Base-by-base conservation (phyloP, 1,284 basidiomycete species). In the Microbotryum violaceum region DNA sequence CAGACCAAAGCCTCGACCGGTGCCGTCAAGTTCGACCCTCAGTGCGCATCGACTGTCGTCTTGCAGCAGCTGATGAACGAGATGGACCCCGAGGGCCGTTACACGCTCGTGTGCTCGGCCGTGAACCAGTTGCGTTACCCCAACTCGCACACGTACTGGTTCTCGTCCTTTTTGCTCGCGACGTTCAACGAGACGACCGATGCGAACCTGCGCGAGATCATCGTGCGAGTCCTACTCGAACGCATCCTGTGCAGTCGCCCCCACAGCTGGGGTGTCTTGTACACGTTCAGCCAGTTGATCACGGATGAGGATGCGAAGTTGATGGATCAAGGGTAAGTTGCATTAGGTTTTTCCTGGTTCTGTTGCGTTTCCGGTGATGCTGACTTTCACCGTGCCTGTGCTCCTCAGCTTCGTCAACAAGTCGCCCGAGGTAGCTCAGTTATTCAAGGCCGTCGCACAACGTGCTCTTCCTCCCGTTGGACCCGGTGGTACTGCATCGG, bases 251-350 rank as follows among this genome's bases (percentile, higher is more conserved):
- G 91, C 58, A 85, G 91, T 73, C 85, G 91, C 49, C 94, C 94
- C 57, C 93, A 97, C 73, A 92, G 94, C n/a, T 97, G 92, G 91
- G 94, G 93, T 62, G 85, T 92, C 49, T 78, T 97, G 65, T 85
- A 91, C 70, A 91, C 91, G 2, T 96, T 97, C 78, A 91, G 93
- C 71, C 91, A 96, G 78, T 78, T 94, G 63, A 82, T 93, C 56
- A 83, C 85, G 65, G 89, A 89, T 75, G 81, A 82, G 58, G 88
- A 86, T 18, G 27, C 37, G 6, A 25, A 37, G 18, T 12, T 56
- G 21, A 27, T 56, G 27, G 37, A 56, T 16, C 42, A 47, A 23
- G 37, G 25, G 54, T 56, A 20, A 23, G 54, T 56, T 46, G 10
- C 51, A 5, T 53, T n/a, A 20, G 18, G n/a, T n/a, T 16, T 2